phyloP scores from a whole-genome alignment of 768 basidiomycete genomes.

The Fistulinella prunicolor region DNA sequence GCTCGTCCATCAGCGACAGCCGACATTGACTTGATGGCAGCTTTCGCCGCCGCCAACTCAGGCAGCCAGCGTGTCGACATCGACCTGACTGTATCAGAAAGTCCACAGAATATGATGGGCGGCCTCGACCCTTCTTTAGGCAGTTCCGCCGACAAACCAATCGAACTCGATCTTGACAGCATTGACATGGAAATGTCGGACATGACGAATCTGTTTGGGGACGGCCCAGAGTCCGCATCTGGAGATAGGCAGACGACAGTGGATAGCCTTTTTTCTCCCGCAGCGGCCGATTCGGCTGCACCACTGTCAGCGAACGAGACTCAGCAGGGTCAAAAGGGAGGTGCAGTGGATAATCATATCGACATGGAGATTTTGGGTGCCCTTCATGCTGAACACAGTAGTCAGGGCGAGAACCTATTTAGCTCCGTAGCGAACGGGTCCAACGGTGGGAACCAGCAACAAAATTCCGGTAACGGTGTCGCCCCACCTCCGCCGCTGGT shows the following conservation, averaged over 20 bases:
- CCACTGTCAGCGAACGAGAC: constrained; percentile 15
- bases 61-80: constrained; percentile 43
- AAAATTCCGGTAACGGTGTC: constrained; percentile 22
- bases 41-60: constrained; percentile 41
- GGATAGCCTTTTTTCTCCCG: constrained; percentile 54
- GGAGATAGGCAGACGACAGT: constrained; percentile 35
- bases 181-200: constrained; percentile 62
- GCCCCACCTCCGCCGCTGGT: constrained; percentile 40
- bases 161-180: constrained; percentile 70
- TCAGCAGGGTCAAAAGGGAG: constrained; percentile 18
- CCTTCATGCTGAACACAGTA: constrained; percentile 22
- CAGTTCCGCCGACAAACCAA: constrained; percentile 74
- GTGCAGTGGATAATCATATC: constrained; percentile 18
- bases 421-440: constrained; percentile 28
- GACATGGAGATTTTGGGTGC: constrained; percentile 39
- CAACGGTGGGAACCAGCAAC: constrained; percentile 6
- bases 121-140: constrained; percentile 41
- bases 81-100: constrained; percentile 53
- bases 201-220: constrained; percentile 54
- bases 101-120: constrained; percentile 25
- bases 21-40: constrained; percentile 63
- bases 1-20: constrained; percentile 58
- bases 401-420: constrained; percentile 22
- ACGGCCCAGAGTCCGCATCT: constrained; percentile 36
- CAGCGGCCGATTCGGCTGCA: constrained; percentile 24